These are phyloP conservation scores for Saccharomycopsis schoenii DNA, from an alignment of 805 yeast species.

Conservation along the genomic window DNA sequence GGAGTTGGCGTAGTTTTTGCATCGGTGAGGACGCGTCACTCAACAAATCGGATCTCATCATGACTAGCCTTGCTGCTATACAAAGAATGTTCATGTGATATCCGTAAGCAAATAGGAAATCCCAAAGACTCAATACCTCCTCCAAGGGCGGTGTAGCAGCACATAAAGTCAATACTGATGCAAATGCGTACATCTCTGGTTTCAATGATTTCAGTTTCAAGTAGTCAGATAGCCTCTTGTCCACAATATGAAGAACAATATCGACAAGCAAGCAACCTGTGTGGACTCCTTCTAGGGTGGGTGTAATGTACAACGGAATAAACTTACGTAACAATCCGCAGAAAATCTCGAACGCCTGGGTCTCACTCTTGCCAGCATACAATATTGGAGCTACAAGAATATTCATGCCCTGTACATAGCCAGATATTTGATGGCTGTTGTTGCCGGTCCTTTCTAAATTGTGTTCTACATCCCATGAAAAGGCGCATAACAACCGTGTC, in stretches of 20 bases:
- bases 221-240: constrained; percentile 54
- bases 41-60: constrained; percentile 56
- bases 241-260: constrained; percentile 57
- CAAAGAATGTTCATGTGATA: constrained; percentile 78
- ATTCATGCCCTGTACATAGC: constrained; percentile 88
- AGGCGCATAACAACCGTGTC: constrained; percentile 60
- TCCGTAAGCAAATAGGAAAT: constrained; percentile 83
- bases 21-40: constrained; percentile 46
- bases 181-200: constrained; percentile 81
- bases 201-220: constrained; percentile 55
- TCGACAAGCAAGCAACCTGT: constrained; percentile 70
- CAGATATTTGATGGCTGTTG: constrained; percentile 18
- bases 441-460: background rate
- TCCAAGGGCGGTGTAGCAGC: constrained; percentile 82
- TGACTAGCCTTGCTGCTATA: constrained; percentile 71
- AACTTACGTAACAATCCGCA: constrained; percentile 49
- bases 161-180: constrained; percentile 71
- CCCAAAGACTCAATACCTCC: constrained; percentile 78
- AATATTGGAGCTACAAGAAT: constrained; percentile 78
- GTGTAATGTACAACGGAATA: constrained; percentile 71
- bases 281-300: constrained; percentile 72
- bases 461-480: constrained; percentile 40
- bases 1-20: constrained; percentile 63
- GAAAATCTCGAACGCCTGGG: constrained; percentile 72
- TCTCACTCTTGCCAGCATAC: constrained; percentile 67